Base-by-base conservation (phyloP, 495 filamentous ascomycete genomes). In the Bryoglossum gracile region DNA sequence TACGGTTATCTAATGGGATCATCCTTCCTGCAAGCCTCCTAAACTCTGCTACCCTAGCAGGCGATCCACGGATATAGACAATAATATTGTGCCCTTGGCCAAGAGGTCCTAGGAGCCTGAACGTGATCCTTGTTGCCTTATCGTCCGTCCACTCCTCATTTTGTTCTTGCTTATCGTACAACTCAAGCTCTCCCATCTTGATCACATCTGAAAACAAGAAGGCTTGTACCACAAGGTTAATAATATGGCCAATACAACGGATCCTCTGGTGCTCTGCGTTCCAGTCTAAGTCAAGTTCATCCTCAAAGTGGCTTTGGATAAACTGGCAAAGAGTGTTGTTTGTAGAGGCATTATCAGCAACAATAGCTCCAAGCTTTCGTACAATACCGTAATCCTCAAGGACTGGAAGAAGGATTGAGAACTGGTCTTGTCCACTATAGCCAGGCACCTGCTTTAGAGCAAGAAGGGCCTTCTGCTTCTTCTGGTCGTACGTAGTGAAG, bases 381-480 rank as follows among this genome's bases (percentile, higher is more conserved):
- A 39, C 11, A 39, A 39, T 39, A 19, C 37, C 17, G 22, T 39
- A 39, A 19, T 39, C 37, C 19, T 39, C 3, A 39, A 39, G 37
- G 16, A 39, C 37, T 39, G 16, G 37, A 39, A 39, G 37, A 39
- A 39, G 37, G 16, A 39, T 19, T 39, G 17, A 11, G 22, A 39
- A 39, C 37, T 39, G 16, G 19, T 39, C 13, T 39, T 39, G 16
- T 19, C 37, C 19, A 19, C 11, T 19, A 39, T 39, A 13, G 37
- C 37, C 22, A 39, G 18, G 16, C 22, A 39, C 37, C 22, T 19
- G 16, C 19, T 39, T 39, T 9, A 39, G 37, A 39, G 37, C 16
- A 39, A 39, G 37, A 39, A 39, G 37, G 37, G 37, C 37, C 37
- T 39, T 39, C 13, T 39, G 17, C 22, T 19, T 39, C 37, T 39